Conservation (phyloP, 306 rosid genomes). For the Canavalia ensiformis region DNA sequence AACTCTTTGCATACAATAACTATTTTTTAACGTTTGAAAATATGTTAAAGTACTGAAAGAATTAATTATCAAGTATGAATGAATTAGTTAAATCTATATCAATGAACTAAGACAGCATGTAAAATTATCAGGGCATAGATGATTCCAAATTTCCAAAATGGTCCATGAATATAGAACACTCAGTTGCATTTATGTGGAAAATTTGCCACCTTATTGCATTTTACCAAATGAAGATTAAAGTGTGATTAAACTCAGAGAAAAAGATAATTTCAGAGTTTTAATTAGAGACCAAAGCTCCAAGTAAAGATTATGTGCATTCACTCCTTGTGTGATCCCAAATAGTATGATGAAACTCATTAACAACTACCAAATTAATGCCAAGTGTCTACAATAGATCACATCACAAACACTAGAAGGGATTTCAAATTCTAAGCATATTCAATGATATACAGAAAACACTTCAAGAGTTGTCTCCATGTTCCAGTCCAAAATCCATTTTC, state of each 20-base stretch:
- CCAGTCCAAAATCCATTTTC: conserved; percentile 36
- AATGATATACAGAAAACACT: conserved; percentile 18
- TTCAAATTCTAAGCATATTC: conserved; percentile 35
- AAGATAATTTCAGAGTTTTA: background rate
- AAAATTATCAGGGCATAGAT: too few relatives aligned
- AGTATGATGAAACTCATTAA: conserved; percentile 39
- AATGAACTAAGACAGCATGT: too few relatives aligned
- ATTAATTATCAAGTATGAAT: too few relatives aligned
- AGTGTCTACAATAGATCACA: conserved; percentile 21
- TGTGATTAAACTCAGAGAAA: background rate
- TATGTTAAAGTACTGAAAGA: too few relatives aligned
- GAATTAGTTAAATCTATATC: too few relatives aligned
- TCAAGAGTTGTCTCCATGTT: conserved; percentile 16
- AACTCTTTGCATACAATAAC: too few relatives aligned
- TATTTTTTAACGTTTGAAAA: too few relatives aligned
- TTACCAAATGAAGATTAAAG: conserved; percentile 4
- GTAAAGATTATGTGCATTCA: conserved; percentile 11
- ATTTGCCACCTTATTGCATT: background rate
- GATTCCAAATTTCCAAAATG: background rate
- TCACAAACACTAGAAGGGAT: conserved; percentile 7
- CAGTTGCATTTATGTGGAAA: background rate
- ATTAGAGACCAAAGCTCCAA: conserved; percentile 4
- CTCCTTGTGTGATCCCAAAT: conserved; percentile 16
- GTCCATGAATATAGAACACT: background rate
- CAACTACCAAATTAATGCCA: background rate